Base-by-base conservation (phyloP, 305 asterid genomes). In the Solanum hybrid region DNA sequence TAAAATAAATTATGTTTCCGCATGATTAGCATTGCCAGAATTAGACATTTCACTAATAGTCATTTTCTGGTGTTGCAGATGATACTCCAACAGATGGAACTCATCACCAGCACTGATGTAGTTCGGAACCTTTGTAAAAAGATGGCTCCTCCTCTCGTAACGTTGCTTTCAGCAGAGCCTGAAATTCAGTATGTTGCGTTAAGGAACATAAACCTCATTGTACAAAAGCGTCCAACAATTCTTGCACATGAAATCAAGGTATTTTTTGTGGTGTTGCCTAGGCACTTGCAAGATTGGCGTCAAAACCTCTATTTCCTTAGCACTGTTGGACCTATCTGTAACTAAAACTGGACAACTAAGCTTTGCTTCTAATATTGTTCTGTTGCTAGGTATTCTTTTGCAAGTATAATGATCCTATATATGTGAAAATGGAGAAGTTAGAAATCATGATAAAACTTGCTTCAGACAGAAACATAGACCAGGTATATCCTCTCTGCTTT, bases 221-320 rank as follows among this genome's bases (percentile, higher is more conserved):
- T 98, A 89, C 99, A 98, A 91, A 96, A 95, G 91, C 92, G 99
- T 73, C 99, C 99, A 64, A 96, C 99, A 73, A 96, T 98, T 91
- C 99, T 98, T 90, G 99, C 99, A 91, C 99, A 98, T 93, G 99
- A 98, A 94, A 98, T 98, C 92, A 98, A 98, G 99, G 99, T 97
- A 91, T 56, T 66, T 77, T 86, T 88, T 79, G 69, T 40, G 71
- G 42, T 82, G 22, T 91, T 93, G 79, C 86, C 75, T 84, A 20
- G 87, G 75, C 40, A 56, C 75, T 51, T 51, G 22, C 75, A 56
- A 27, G 24, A 88, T 77, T 88, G 6, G 78, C 36, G 4, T 35
- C 38, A 17, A 76, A 34, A 35, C 51, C 60, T 51, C n/a, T 29
- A 10, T 29, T 88, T 91, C 72, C 92, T 35, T 90, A 64, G 32